Percentiles rank a stretch among this genome's conserved stretches.
phyloP scores from a whole-genome alignment of 768 basidiomycete genomes.

The Cantharellus cinnabarinus region DNA sequence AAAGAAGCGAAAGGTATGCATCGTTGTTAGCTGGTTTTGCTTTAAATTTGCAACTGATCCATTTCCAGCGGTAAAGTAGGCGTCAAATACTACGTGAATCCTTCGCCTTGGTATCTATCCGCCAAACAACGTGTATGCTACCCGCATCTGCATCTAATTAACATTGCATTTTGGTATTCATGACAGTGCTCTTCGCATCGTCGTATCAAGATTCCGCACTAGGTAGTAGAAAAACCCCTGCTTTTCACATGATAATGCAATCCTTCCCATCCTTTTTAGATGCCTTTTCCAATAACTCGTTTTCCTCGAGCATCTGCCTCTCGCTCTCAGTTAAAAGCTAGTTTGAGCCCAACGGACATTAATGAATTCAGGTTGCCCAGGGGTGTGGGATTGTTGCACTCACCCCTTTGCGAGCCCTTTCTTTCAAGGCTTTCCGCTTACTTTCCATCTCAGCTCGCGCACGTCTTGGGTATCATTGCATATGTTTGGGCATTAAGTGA shows the following conservation, averaged over 20 bases:
- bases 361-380: no score
- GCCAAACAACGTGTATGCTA: no score
- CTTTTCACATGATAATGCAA: conserved; percentile 30
- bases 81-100: no score
- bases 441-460: conserved; percentile 43
- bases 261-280: conserved; percentile 23
- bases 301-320: conserved; percentile 34
- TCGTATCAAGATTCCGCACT: no score
- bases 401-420: conserved; percentile 58
- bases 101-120: no score
- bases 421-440: conserved; percentile 45
- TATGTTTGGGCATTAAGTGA: not conserved
- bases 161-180: no score
- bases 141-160: no score
- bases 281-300: conserved; percentile 23
- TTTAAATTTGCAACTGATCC: no score
- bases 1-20: not conserved
- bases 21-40: not conserved
- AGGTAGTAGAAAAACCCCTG: no score
- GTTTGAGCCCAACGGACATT: not conserved
- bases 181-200: no score
- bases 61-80: no score
- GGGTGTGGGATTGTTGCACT: conserved; percentile 12
- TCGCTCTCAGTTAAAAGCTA: conserved; percentile 45
- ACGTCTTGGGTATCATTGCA: conserved; percentile 6